Base-by-base conservation (phyloP, 2,329 filamentous ascomycete genomes). In the Dactylellina sp. region DNA sequence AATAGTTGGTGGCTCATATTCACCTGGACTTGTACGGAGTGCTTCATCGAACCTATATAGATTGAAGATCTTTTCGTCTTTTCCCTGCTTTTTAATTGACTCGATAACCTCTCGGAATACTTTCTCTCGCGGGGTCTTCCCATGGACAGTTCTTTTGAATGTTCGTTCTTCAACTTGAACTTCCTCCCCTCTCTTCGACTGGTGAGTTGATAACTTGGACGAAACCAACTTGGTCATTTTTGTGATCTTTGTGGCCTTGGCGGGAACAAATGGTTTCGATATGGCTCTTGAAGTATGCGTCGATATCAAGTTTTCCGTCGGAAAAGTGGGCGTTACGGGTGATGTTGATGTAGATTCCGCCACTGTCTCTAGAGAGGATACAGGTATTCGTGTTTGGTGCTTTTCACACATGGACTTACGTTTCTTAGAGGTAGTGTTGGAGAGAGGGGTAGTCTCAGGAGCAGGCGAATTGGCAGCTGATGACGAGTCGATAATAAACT, bases 11-110 rank as follows among this genome's bases (percentile, higher is more conserved):
- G 37, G 9, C 5, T 16, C n/a, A 12, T 35, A 35, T 12, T 12
- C 6, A 6, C 22, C 46, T 20, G 3, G 14, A 18, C 18, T 24
- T 16, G 12, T 46, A 16, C n/a, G 16, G 25, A 53, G n/a, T 25
- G 63, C 59, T 2, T 59, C 50, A 18, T 59, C 57, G 20, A 71
- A 62, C n/a, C 66, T 63, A 12, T 57, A 71, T 4, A 71, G 25
- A n/a, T 62, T 61, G 18, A 50, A 50, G 1, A 49, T 12, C 6
- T 14, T 16, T 4, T n/a, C 14, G 4, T 71, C 59, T 9, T 57
- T 18, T n/a, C 47, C 59, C 16, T 50, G 59, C 7, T 63, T 16
- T 24, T 12, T 7, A 40, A 59, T 63, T 3, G n/a, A 37, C 25
- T 71, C 49, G 7, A 71, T 63, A 3, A 71, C 49, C 12, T 71